Evolutionary conservation across 164 flowering plant genomes (phyloP).

Genomic region (Taxillus chinensis): DNA sequence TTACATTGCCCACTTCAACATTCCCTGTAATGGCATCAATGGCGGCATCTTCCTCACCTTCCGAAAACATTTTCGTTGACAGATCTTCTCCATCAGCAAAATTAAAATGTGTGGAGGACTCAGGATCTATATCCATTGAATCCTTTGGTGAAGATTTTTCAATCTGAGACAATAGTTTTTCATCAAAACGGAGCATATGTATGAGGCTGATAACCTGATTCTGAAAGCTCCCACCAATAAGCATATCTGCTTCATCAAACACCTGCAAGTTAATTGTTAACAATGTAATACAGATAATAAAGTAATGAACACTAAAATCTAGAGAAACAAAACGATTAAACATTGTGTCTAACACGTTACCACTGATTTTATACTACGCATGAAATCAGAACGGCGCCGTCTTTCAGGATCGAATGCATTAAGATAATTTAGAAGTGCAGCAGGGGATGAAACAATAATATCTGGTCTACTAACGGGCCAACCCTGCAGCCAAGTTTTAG

Average conservation of each 20-base stretch:
- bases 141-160: slow-evolving; percentile 19
- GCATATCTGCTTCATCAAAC: slow-evolving; percentile 97
- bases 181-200: slow-evolving; percentile 86
- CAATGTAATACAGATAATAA: background rate
- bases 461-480: slow-evolving; percentile 73
- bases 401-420: slow-evolving; percentile 54
- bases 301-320: background rate
- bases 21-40: slow-evolving; percentile 21
- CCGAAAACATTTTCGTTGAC: slow-evolving; percentile 14
- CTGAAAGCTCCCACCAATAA: slow-evolving; percentile 88
- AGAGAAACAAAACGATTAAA: background rate
- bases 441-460: slow-evolving; percentile 88
- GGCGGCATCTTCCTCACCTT: slow-evolving; percentile 32
- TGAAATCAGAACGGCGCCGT: slow-evolving; percentile 42
- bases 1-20: slow-evolving; percentile 14
- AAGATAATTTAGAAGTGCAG: slow-evolving; percentile 75
- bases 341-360: slow-evolving; percentile 26
- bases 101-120: slow-evolving; percentile 16
- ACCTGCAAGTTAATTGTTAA: slow-evolving; percentile 37
- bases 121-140: slow-evolving; percentile 17
- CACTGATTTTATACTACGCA: slow-evolving; percentile 75
- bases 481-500: slow-evolving; percentile 45
- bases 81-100: slow-evolving; percentile 30
- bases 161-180: slow-evolving; percentile 54
- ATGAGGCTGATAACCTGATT: slow-evolving; percentile 89